These are phyloP conservation scores for Musa beccarii DNA, from an alignment of 176 grass and related monocot genomes.

Conservation along the genomic window DNA sequence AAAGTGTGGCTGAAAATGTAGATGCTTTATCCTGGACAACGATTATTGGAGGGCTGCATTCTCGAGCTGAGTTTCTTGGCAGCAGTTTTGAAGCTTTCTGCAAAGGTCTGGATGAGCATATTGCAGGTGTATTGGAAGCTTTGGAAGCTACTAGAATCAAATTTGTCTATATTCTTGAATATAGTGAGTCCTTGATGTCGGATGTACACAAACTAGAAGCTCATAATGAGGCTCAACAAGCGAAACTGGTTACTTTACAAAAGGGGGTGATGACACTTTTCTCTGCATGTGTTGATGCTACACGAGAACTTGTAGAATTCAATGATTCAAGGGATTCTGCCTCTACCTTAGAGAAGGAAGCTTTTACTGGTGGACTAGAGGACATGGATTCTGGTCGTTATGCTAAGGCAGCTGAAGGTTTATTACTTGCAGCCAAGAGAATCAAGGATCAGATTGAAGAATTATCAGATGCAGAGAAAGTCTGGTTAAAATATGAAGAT, in stretches of 20 bases:
- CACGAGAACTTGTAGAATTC: constrained; percentile 39
- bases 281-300: constrained; percentile 53
- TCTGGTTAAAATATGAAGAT: constrained; percentile 27
- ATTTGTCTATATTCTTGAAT: constrained; percentile 51
- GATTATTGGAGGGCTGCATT: constrained; percentile 44
- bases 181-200: constrained; percentile 45
- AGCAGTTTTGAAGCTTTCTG: constrained; percentile 53
- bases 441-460: constrained; percentile 29
- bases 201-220: constrained; percentile 51
- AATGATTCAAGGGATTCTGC: constrained; percentile 30
- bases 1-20: constrained; percentile 27
- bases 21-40: constrained; percentile 39
- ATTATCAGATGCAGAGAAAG: constrained; percentile 33
- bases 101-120: constrained; percentile 48
- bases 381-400: constrained; percentile 36
- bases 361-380: constrained; percentile 27
- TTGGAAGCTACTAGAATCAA: constrained; percentile 47
- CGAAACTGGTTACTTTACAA: constrained; percentile 48
- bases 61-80: constrained; percentile 35
- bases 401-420: constrained; percentile 34
- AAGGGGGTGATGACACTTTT: constrained; percentile 38
- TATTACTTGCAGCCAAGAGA: constrained; percentile 35
- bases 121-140: constrained; percentile 36
- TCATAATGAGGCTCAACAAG: constrained; percentile 47
- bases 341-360: constrained; percentile 37